Conservation (phyloP, 2,329 filamentous ascomycete species). For the Didymosphaeria variabile region DNA sequence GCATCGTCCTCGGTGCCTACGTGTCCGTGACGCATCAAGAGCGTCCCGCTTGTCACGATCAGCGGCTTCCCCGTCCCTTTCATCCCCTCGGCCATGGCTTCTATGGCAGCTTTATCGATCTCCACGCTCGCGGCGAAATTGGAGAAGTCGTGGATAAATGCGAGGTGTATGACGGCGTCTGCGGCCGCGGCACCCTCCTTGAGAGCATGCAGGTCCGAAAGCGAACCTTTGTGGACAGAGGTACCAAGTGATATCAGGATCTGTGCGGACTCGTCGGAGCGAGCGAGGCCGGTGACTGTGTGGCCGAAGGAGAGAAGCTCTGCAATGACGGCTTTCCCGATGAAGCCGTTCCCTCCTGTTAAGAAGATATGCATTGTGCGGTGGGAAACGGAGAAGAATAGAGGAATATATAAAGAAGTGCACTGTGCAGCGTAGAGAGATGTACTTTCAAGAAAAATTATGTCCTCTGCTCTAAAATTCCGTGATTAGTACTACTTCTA, state of each 20-base stretch:
- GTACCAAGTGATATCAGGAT: constrained; percentile 45
- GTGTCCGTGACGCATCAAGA: constrained; percentile 36
- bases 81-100: constrained; percentile 48
- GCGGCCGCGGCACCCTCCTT: constrained; percentile 39
- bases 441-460: no score
- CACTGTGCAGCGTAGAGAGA: no score
- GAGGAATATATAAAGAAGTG: no score
- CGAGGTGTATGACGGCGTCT: constrained; percentile 55
- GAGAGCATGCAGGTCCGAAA: constrained; percentile 49
- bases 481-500: no score
- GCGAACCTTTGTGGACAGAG: constrained; percentile 43
- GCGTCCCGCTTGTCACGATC: constrained; percentile 50
- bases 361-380: constrained; percentile 50
- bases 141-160: constrained; percentile 54
- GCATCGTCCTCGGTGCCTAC: constrained; percentile 43
- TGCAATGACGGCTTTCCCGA: constrained; percentile 52
- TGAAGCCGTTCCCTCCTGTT: constrained; percentile 57
- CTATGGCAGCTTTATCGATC: constrained; percentile 48
- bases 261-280: constrained; percentile 42
- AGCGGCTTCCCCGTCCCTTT: constrained; percentile 46
- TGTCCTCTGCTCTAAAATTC: no score
- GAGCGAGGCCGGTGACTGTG: constrained; percentile 54
- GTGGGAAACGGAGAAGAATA: not conserved
- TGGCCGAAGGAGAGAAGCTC: constrained; percentile 53
- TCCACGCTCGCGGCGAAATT: constrained; percentile 22